Base-by-base conservation (phyloP, 495 filamentous ascomycete species). In the Evernia prunastri region DNA sequence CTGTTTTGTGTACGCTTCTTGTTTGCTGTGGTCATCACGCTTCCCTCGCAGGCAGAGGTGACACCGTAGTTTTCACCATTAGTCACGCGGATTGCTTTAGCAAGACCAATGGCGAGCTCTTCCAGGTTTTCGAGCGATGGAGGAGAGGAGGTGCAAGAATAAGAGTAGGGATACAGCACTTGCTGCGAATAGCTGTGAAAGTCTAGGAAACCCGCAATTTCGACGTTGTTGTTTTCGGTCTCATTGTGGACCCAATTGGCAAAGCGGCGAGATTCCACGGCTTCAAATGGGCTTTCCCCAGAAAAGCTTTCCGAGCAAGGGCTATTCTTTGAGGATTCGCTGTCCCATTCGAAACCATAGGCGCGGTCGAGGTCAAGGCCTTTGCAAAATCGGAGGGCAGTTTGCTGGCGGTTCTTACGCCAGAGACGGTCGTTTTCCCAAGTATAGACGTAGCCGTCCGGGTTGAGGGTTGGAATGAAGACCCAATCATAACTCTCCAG, bases 121-220 rank as follows among this genome's bases (percentile, higher is more conserved):
- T 95, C 85, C 2, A 98, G 82, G 65, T 92, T 95, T 74, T 98
- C 94, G 18, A 91, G 81, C 40, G 90, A 89, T 0, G 93, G 94
- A 25, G 94, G 93, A 42, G 84, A 77, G 10, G 80, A 76, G 10
- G 78, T 77, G 76, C 94, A 98, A 37, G 87, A 89, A 75, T 88
- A 96, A 3, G 91, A 86, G 75, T 93, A 97, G 0, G 94, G 94
- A 71, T 93, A 96, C 13, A 97, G 80, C 35, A 98, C 86, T 75
- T 97, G 90, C 75, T 98, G 93, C 25, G 91, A 93, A 76, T 98
- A 98, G 33, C 90, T 94, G 71, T 98, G 94, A 36, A 98, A 79
- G 74, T 98, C 94, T 25, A 98, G 76, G 63, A 96, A 89, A 4
- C 86, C 91, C 18, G 90, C 83, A 65, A 98, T 88, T 36, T 87